phyloP scores from a whole-genome alignment of 208 protist species.

The Acanthamoeba polyphaga region DNA sequence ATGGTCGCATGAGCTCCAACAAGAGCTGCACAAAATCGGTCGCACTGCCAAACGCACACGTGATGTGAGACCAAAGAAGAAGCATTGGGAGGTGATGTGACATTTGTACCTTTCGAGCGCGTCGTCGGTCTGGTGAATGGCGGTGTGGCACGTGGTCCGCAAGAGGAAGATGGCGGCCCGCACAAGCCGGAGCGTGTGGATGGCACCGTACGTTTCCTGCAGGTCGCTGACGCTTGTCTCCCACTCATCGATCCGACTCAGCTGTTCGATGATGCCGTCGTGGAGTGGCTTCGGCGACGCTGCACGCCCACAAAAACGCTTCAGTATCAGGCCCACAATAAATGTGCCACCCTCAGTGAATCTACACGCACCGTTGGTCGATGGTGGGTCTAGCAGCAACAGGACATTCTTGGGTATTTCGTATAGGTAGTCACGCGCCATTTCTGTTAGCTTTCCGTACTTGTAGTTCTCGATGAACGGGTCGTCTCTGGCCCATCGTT shows the following conservation, averaged over 20 bases:
- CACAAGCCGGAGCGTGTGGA: neutral
- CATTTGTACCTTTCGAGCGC: neutral
- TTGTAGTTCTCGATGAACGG: conserved; percentile 18
- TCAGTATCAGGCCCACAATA: no score
- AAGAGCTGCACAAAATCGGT: neutral
- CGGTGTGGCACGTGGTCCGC: neutral
- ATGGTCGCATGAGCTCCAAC: neutral
- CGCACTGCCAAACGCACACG: neutral
- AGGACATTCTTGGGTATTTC: neutral
- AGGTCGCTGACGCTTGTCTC: neutral
- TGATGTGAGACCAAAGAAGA: neutral
- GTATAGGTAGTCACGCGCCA: neutral
- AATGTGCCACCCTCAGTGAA: no score
- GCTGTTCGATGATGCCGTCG: neutral
- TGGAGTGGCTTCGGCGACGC: neutral
- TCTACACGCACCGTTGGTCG: neutral
- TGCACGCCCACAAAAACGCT: neutral
- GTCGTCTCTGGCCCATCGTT: neutral
- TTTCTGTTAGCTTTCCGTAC: neutral
- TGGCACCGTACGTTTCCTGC: neutral
- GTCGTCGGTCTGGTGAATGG: neutral
- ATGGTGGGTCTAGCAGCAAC: neutral
- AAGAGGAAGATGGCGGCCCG: neutral
- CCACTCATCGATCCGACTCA: neutral
- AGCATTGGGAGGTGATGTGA: no score